Conservation (phyloP, 345 rosid genomes). For the Eucalyptus marginata region DNA sequence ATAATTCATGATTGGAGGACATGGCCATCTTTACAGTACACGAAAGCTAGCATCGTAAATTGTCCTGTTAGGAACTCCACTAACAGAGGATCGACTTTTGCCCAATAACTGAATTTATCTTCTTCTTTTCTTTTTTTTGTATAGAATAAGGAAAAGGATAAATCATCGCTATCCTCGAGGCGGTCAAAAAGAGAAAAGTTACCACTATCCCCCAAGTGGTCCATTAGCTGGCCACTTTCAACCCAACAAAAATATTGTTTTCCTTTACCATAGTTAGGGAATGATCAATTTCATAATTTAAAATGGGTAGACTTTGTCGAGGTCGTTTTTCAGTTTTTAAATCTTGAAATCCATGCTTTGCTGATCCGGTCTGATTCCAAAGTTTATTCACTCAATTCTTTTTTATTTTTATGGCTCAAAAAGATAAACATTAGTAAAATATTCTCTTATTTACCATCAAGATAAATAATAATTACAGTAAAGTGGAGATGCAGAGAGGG, state of each 20-base stretch:
- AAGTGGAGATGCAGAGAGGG: neutral
- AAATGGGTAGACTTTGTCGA: neutral
- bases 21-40: neutral
- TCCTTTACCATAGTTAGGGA: neutral
- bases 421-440: neutral
- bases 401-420: neutral
- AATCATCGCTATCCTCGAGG: neutral
- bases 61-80: neutral
- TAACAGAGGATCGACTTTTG: neutral
- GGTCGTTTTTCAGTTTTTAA: neutral
- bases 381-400: accelerated
- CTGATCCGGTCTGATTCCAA: neutral
- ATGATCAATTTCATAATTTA: neutral
- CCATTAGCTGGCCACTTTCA: neutral
- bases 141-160: neutral
- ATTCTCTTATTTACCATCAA: neutral
- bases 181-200: neutral
- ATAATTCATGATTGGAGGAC: neutral
- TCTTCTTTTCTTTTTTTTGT: neutral
- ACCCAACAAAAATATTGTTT: neutral
- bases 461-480: neutral
- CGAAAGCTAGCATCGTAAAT: neutral
- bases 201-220: neutral
- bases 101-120: neutral
- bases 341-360: neutral